These are phyloP conservation scores for Aspergillus transmontanensis DNA, from an alignment of 2,329 filamentous ascomycete species.

Conservation along the genomic window DNA sequence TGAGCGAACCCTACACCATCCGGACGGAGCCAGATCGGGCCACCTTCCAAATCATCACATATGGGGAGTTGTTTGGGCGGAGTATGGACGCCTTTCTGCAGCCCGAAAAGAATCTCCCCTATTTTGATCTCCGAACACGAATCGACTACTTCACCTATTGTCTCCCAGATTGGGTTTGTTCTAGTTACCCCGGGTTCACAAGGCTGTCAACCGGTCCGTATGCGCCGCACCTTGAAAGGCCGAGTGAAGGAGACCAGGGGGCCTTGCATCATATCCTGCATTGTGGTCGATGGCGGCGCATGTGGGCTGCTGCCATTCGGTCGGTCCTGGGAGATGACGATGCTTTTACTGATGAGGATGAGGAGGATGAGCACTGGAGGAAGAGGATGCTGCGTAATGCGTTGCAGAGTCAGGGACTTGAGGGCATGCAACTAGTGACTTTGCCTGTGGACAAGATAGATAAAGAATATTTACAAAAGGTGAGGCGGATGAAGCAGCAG, in stretches of 20 bases:
- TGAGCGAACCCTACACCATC: constrained; percentile 31
- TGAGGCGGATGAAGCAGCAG: neutral
- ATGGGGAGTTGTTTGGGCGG: constrained; percentile 34
- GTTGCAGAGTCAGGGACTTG: constrained; percentile 31
- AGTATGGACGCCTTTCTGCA: constrained; percentile 27
- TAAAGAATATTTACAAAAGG: neutral
- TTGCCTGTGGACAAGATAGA: constrained; percentile 6
- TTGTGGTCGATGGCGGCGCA: constrained; percentile 28
- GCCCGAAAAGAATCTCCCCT: constrained; percentile 3
- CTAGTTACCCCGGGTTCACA: neutral
- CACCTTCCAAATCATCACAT: constrained; percentile 35
- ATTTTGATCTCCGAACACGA: constrained; percentile 23
- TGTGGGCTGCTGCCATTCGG: constrained; percentile 26
- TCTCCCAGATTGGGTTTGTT: constrained; percentile 25
- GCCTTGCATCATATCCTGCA: constrained; percentile 24
- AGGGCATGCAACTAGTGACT: constrained; percentile 34
- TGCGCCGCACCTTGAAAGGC: neutral
- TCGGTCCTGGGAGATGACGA: neutral
- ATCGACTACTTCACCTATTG: constrained; percentile 36
- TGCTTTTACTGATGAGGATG: neutral
- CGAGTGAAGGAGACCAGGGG: constrained; percentile 5
- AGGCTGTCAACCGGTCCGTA: neutral
- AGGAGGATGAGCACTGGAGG: constrained; percentile 19
- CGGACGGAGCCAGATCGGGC: constrained; percentile 24
- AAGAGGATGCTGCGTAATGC: constrained; percentile 29